Base-by-base conservation (phyloP, 805 yeast genomes). In the Sugiyamaella marilandica region DNA sequence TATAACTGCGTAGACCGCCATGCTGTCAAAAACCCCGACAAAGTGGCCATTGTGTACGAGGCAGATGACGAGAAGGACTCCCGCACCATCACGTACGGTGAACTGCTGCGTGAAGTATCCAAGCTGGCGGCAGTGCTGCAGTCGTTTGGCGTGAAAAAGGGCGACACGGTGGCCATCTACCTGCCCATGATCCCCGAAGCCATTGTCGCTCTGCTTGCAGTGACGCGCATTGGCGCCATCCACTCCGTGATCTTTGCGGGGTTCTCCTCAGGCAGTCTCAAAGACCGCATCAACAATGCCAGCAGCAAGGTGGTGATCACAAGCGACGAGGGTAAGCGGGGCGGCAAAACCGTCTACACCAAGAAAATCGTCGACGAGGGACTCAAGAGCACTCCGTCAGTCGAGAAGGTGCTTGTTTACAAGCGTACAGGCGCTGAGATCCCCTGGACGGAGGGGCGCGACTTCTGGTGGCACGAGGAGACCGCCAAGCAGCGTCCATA, bases 131-230 rank as follows among this genome's bases (percentile, higher is more conserved):
- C 86, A 62, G 85, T 88, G 41, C 79, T 94, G 68, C 74, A 79
- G 58, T 78, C 83, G 54, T 83, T 90, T 80, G 99, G 99, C 53
- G 92, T 92, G 61, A 74, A 78, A 62, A 87, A 88, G 71, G 99
- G 99, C 66, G 99, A 92, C 67, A 87, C 95, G 26, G 98, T 92
- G 54, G 98, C 97, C 47, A 87, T 92, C 54, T 92, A 92, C 72
- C 75, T 92, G 68, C 99, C 99, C 66, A 92, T 94, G 99, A 91
- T 91, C 56, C 95, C 98, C 47, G 96, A 91, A 74, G 97, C 97
- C 18, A 76, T 94, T 56, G 82, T 94, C 53, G 86, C 99, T n/a
- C 81, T 92, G 80, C 77, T 92, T 65, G 99, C 99, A 45, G 84
- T 90, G 65, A 87, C 83, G 34, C 84, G 99, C 74, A 74, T 92